Conservation (phyloP, 129 eudicot species). For the Flaveria brownii region DNA sequence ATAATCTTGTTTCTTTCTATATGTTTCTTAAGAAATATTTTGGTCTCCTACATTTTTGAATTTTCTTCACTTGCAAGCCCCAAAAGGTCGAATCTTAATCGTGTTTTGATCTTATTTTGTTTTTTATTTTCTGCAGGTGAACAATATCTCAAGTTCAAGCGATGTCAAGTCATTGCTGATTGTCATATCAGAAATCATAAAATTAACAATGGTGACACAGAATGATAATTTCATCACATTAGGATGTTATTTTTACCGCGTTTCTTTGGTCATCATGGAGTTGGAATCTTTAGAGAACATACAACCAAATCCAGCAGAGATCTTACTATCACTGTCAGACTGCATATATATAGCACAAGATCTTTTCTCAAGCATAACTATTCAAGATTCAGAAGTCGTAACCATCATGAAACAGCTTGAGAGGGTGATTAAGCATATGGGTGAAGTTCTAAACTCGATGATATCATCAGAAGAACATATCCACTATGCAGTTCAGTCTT, state of each 20-base stretch:
- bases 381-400: constrained; percentile 26
- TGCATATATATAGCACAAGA: constrained; percentile 39
- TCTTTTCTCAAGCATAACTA: constrained; percentile 31
- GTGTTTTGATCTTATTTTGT: constrained; percentile 11
- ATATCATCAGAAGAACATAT: constrained; percentile 35
- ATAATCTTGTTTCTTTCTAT: constrained; percentile 5
- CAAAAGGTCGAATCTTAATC: not conserved
- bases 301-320: constrained; percentile 32
- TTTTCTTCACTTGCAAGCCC: constrained; percentile 13
- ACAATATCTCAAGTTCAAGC: constrained; percentile 30
- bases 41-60: not conserved
- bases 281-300: constrained; percentile 32
- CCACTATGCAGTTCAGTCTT: constrained; percentile 41
- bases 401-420: constrained; percentile 43
- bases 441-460: constrained; percentile 46
- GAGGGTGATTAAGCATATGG: constrained; percentile 45
- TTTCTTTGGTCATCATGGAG: constrained; percentile 46
- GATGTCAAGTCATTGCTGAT: constrained; percentile 50
- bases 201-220: constrained; percentile 31
- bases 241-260: constrained; percentile 59
- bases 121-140: constrained; percentile 32
- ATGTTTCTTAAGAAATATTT: not conserved
- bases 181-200: constrained; percentile 49
- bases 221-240: constrained; percentile 44
- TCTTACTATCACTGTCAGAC: constrained; percentile 36